Base-by-base conservation (phyloP, 345 rosid species). In the Balakata baccata region DNA sequence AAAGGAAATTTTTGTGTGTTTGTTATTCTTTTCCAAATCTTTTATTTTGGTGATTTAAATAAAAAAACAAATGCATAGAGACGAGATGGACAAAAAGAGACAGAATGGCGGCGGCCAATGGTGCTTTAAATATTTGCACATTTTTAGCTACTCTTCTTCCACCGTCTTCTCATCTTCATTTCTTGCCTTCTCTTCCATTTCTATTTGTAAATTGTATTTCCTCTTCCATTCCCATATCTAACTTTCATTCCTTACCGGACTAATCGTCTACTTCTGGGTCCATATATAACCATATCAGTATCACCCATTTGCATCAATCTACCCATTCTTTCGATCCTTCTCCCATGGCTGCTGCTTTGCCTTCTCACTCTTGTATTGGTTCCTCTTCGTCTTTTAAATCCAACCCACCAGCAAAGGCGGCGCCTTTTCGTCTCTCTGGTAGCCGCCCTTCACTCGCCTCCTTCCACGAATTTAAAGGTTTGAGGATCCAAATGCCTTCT, bases 381-480 rank as follows among this genome's bases (percentile, higher is more conserved):
- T 57, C 76, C 52, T 62, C 75, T 47, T 70, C 87, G 16, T 69
- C 83, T 22, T 73, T 74, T 3, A 76, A 81, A 67, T 72, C 74
- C 65, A 68, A 22, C 81, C 39, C 75, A 79, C 83, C 79, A 73
- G 37, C 78, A 18, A 2, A 20, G 49, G 23, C 81, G 7, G 62
- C 71, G 34, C 73, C 50, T 23, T 25, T 72, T 64, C 81, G 82
- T 7, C 66, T 74, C 20, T 75, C 79, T 6, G 49, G 11, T 6
- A 2, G 12, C 52, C 78, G 69, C 49, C 74, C 49, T 47, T 50
- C 73, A 46, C 45, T 56, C 50, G 59, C 78, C 5, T 81, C 78
- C 52, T 79, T 83, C 54, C 82, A 87, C 22, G 88, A 79, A 74
- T 87, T 83, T 71, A 41, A 68, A 66, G 89, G 84, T 51, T 56